Base-by-base conservation (phyloP, 441 rosid genomes). In the Kokia cookei region DNA sequence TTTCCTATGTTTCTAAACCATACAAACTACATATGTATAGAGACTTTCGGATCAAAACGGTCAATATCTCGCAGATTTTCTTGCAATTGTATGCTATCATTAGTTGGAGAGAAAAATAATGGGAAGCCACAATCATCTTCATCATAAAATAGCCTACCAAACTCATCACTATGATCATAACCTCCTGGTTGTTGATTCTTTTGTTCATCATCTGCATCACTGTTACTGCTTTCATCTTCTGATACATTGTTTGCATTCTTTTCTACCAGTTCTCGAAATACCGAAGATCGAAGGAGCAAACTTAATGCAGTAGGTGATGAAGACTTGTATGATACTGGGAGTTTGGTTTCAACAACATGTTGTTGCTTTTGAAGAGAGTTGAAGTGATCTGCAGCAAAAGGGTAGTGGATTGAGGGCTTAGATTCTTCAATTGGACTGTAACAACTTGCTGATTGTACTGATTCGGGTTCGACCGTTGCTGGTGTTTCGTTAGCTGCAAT, bases 241-340 rank as follows among this genome's bases (percentile, higher is more conserved):
- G 79, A 77, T 10, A 76, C 63, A 45, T 57, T 84, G 5, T 32
- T 32, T 3, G 87, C 72, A 42, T 86, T 89, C 90, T 83, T 83
- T 79, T 86, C 86, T 13, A 87, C 84, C 75, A 87, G 53, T 53
- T 89, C 87, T 66, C 70, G 81, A 69, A 89, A 89, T 37, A 85
- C 62, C 0, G 88, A 86, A 48, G 93, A 89, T n/a, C 87, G 89
- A 32, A 89, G 83, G 53, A 89, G 91, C 60, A 89, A 85, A 60
- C 83, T 65, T 4, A 89, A 83, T 2, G 93, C 91, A 29, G 89
- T 86, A 4, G 86, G 86, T 0, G 89, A 79, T 4, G 89, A 76
- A 7, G 89, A 73, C 1, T 87, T 32, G 7, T 5, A 72, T 57
- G 80, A 86, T 32, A 62, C 48, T 80, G 82, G 64, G 45, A 65